Percentiles rank a stretch among this genome's conserved stretches.
phyloP scores from a whole-genome alignment of 345 rosid genomes.

The Pugionium cornutum region DNA sequence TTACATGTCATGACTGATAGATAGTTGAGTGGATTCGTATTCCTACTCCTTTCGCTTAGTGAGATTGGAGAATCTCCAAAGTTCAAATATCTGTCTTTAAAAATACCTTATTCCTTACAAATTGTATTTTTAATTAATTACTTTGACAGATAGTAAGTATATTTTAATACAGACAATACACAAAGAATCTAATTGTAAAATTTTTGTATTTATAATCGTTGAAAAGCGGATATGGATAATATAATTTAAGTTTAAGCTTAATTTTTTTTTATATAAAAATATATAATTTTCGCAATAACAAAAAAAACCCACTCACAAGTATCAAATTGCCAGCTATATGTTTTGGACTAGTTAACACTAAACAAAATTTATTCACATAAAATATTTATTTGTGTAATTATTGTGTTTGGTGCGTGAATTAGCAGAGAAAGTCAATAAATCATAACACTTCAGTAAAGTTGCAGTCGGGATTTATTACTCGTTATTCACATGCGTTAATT shows the following conservation, averaged over 20 bases:
- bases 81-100: constrained; percentile 4
- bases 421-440: no score
- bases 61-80: constrained; percentile 26
- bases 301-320: not conserved
- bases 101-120: no score
- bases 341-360: not conserved
- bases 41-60: constrained; percentile 13
- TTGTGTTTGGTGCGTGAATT: no score
- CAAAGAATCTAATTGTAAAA: not conserved
- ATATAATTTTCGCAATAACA: not conserved
- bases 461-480: no score
- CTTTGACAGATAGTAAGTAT: not conserved
- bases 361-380: not conserved
- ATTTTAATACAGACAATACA: not conserved
- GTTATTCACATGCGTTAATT: no score
- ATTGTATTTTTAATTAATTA: not conserved
- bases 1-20: constrained; percentile 22
- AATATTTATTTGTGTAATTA: not conserved
- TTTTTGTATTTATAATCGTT: no score
- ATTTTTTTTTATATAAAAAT: no score
- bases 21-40: constrained; percentile 24
- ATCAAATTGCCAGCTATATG: not conserved
- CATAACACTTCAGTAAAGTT: no score
- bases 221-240: no score
- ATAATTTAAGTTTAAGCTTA: no score